A percentile compares a stretch with the other conserved stretches of the same genome.
These are phyloP conservation scores for Aspergillus incahuasiensis DNA, from an alignment of 495 filamentous ascomycete genomes.

Conservation along the genomic window DNA sequence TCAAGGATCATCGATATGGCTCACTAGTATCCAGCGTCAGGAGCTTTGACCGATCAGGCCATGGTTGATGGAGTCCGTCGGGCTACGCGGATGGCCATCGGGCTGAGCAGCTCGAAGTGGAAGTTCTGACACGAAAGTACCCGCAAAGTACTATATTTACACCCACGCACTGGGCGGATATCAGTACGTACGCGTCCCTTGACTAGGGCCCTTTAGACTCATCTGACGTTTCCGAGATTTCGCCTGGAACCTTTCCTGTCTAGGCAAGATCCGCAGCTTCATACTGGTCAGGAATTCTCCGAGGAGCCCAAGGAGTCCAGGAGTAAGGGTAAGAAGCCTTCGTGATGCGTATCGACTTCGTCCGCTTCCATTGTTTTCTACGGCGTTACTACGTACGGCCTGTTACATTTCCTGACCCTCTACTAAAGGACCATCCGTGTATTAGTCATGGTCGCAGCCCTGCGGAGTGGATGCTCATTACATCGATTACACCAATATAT, in stretches of 20 bases:
- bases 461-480: too few species aligned
- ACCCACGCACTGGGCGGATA: not conserved
- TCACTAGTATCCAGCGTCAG: not conserved
- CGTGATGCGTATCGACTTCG: not conserved
- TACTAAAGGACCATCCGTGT: too few species aligned
- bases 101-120: not conserved
- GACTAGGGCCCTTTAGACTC: not conserved
- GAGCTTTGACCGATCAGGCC: not conserved
- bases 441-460: too few species aligned
- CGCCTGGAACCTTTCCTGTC: conserved; percentile 6
- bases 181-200: not conserved
- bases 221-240: conserved; percentile 10
- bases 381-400: not conserved
- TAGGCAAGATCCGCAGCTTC: not conserved
- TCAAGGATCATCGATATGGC: not conserved
- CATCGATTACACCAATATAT: too few species aligned
- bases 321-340: not conserved
- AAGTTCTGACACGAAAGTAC: not conserved
- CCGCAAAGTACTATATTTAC: not conserved
- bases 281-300: conserved; percentile 14
- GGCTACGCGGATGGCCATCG: not conserved
- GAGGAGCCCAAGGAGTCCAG: conserved; percentile 8
- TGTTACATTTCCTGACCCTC: not conserved
- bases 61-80: not conserved
- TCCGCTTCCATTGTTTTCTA: not conserved